These are phyloP conservation scores for Linderina pennispora DNA, from an alignment of 192 early-diverging fungal species.

Conservation along the genomic window DNA sequence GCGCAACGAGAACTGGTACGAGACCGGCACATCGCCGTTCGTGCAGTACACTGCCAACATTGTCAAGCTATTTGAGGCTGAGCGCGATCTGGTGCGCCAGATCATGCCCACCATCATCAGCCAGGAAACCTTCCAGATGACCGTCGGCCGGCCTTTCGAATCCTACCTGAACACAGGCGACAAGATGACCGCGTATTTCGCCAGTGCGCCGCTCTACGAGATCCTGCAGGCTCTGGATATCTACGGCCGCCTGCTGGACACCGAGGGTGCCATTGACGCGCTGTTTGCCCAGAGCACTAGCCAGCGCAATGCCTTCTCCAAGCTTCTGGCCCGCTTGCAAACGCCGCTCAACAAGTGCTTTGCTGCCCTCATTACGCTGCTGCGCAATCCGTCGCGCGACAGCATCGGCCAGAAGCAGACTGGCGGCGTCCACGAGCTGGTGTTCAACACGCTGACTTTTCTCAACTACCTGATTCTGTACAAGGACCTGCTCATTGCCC, in stretches of 20 bases:
- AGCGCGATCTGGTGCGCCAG: conserved; percentile 42
- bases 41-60: conserved; percentile 40
- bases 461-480: conserved; percentile 37
- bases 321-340: conserved; percentile 28
- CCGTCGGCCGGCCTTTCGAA: conserved; percentile 31
- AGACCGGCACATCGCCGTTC: conserved; percentile 42
- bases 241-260: conserved; percentile 40
- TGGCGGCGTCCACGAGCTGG: conserved; percentile 39
- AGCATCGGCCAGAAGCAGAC: conserved; percentile 39
- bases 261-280: conserved; percentile 19
- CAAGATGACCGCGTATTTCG: conserved; percentile 32
- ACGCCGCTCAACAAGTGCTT: conserved; percentile 35
- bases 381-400: conserved; percentile 38
- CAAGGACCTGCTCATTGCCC: conserved; percentile 36
- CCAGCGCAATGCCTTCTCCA: conserved; percentile 29
- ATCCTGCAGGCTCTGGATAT: conserved; percentile 39
- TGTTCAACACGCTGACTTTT: conserved; percentile 36
- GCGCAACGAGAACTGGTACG: conserved; percentile 45
- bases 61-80: conserved; percentile 45
- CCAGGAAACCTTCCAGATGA: conserved; percentile 29
- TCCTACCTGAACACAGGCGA: conserved; percentile 34
- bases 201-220: conserved; percentile 39
- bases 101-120: conserved; percentile 44
- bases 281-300: conserved; percentile 22
- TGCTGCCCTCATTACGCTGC: conserved; percentile 19